phyloP scores from a whole-genome alignment of 2,329 filamentous ascomycete species.

The Nectriaceae sp. region DNA sequence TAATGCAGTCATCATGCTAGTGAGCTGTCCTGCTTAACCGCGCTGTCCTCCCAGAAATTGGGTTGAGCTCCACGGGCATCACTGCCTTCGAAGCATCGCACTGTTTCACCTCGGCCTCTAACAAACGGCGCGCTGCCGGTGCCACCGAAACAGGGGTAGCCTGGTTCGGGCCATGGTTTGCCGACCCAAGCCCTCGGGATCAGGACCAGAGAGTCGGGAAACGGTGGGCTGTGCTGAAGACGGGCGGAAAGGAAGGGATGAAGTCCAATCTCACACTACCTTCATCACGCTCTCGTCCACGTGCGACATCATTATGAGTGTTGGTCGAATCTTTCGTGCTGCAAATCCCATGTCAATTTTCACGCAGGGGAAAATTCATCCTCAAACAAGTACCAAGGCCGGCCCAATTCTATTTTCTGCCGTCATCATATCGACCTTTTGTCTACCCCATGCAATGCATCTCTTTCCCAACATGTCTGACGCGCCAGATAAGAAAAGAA shows the following conservation, averaged over 20 bases:
- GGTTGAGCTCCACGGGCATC: too few species aligned
- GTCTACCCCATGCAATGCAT: conserved; percentile 18
- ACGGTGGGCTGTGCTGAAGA: conserved; percentile 23
- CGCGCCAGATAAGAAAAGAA: conserved; percentile 9
- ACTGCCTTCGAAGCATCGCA: conserved; percentile 5
- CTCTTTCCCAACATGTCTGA: conserved; percentile 7
- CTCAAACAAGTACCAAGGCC: too few species aligned
- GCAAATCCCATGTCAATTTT: too few species aligned
- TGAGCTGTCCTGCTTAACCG: conserved; percentile 15
- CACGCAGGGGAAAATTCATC: background rate
- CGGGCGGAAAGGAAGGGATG: conserved; percentile 4
- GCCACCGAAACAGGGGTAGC: conserved; percentile 29
- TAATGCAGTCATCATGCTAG: too few species aligned
- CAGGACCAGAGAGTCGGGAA: conserved; percentile 34
- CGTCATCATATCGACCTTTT: conserved; percentile 10
- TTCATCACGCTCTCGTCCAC: conserved; percentile 2
- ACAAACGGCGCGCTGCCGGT: conserved; percentile 13
- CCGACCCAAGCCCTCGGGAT: conserved; percentile 38
- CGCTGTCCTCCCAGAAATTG: conserved; percentile 9
- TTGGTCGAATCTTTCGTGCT: background rate
- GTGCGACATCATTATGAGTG: too few species aligned
- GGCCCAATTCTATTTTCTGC: background rate
- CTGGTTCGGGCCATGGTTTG: conserved; percentile 34
- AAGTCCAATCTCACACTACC: background rate
- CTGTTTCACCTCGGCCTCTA: background rate